Conservation (phyloP, 345 rosid species). For the Streptanthus diversifolius region DNA sequence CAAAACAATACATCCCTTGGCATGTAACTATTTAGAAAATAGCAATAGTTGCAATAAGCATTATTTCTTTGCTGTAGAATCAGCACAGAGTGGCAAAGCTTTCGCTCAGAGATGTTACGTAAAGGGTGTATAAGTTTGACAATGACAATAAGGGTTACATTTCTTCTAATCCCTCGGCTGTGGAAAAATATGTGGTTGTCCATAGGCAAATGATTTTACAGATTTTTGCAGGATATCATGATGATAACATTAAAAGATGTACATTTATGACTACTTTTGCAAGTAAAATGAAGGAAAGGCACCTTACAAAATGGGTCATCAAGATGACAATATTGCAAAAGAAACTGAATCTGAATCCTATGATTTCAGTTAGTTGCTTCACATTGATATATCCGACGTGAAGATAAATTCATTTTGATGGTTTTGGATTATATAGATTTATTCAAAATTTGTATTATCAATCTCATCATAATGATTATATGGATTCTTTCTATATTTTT, state of each 20-base stretch:
- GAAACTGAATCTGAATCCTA: slow-evolving; percentile 60
- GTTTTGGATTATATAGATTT: too few species aligned
- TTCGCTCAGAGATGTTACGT: slow-evolving; percentile 51
- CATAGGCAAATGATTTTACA: slow-evolving; percentile 81
- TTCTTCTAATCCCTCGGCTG: slow-evolving; percentile 54
- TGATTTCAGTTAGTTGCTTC: too few species aligned
- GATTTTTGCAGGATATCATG: slow-evolving; percentile 60
- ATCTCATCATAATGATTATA: too few species aligned
- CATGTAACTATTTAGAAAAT: too few species aligned
- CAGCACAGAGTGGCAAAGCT: too few species aligned
- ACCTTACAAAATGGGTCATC: slow-evolving; percentile 77
- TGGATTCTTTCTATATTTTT: too few species aligned
- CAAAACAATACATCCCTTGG: too few species aligned
- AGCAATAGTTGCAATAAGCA: slow-evolving; percentile 51
- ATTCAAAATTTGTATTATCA: too few species aligned
- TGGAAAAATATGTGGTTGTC: slow-evolving; percentile 69
- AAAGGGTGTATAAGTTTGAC: slow-evolving; percentile 47
- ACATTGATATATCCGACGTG: too few species aligned
- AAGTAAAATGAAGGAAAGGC: slow-evolving; percentile 67
- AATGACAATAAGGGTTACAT: slow-evolving; percentile 51
- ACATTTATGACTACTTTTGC: slow-evolving; percentile 56
- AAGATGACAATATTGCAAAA: slow-evolving; percentile 54
- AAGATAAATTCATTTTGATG: slow-evolving; percentile 60
- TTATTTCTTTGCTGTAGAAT: slow-evolving; percentile 67
- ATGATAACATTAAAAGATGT: slow-evolving; percentile 44